Evolutionary conservation across 768 basidiomycete genomes (phyloP).

Genomic region (Chalciporus chontae): DNA sequence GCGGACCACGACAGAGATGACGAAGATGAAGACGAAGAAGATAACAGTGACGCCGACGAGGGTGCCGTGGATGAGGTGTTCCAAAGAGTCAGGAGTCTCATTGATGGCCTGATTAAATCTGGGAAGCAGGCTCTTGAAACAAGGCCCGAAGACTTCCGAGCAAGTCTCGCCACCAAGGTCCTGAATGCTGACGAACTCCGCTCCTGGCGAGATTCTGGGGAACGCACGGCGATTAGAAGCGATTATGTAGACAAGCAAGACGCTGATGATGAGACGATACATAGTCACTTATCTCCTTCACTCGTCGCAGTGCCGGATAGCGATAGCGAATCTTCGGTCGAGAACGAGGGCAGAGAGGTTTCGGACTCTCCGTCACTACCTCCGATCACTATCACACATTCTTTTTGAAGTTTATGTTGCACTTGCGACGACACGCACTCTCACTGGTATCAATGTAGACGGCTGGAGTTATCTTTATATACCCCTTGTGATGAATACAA

Average conservation of each 20-base stretch:
- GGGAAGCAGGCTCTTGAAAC: slow-evolving; percentile 62
- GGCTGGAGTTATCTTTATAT: slow-evolving; percentile 19
- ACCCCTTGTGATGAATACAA: slow-evolving; percentile 22
- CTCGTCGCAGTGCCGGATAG: slow-evolving; percentile 19
- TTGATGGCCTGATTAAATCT: slow-evolving; percentile 58
- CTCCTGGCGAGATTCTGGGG: slow-evolving; percentile 47
- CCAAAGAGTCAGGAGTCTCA: slow-evolving; percentile 55
- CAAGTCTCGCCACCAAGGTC: slow-evolving; percentile 57
- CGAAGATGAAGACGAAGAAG: slow-evolving; percentile 36
- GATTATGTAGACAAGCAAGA: slow-evolving; percentile 18
- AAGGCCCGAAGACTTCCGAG: slow-evolving; percentile 49
- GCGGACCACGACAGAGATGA: slow-evolving; percentile 42
- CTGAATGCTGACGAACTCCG: slow-evolving; percentile 70
- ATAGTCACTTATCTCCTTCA: slow-evolving; percentile 11
- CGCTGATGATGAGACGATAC: slow-evolving; percentile 32
- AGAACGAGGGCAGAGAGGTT: slow-evolving; percentile 29
- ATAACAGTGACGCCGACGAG: slow-evolving; percentile 38
- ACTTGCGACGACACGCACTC: slow-evolving; percentile 3
- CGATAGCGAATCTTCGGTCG: slow-evolving; percentile 9
- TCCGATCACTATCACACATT: slow-evolving; percentile 44
- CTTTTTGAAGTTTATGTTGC: slow-evolving; percentile 22
- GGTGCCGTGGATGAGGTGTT: slow-evolving; percentile 54
- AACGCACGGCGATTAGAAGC: slow-evolving; percentile 11
- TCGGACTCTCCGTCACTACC: slow-evolving; percentile 25
- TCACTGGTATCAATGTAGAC: slow-evolving; percentile 25